Evolutionary conservation across 2,329 filamentous ascomycete genomes (phyloP), one percentile per base, ranked within the genome.

Genomic region (Talaromyces sp.): DNA sequence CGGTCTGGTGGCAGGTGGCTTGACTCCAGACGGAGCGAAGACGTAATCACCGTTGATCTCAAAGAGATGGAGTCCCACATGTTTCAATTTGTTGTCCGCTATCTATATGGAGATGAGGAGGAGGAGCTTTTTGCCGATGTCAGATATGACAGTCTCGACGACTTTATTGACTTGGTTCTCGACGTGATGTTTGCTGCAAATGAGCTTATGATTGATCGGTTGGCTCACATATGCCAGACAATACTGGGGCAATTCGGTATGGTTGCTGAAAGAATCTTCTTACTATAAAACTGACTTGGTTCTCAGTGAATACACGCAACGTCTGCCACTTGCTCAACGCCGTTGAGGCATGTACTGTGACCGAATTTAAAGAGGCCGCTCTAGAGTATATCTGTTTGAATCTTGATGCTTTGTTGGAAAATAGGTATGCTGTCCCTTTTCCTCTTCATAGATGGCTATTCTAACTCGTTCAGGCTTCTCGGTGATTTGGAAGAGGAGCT

Each of bases 351-450:
- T 96, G 90, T 71, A 89, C 89, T 0, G 87, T 96, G 6, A 86
- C 85, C 0, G 86, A 90, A 61, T 97, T 99, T 78, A 96, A 96
- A 74, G 85, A 95, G 67, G 89, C 90, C 10, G 91, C 90, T 0
- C 79, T 98, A 32, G 91, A 96, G 72, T 99, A 97, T 71, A 86
- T 97, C 25, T 96, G 92, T 69, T 79, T 96, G 52, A 96, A 96
- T 69, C 81, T 98, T 61, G 95, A 99, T 74, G 86, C 88, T 7
- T 91, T 98, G 83, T 85, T 99, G 57, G 92, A 97, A 70, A 96
- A 96, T 65, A 89, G 91, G 78, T 82, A 72, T 67, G 75, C 68
- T 36, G n/a, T 27, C 42, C 42, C 42, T 58, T 32, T 22, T 10
- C 9, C 3, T n/a, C 8, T 19, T 28, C 33, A 33, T 49, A 36